Base-by-base conservation (phyloP, 768 basidiomycete species). In the Astraeus odoratus region DNA sequence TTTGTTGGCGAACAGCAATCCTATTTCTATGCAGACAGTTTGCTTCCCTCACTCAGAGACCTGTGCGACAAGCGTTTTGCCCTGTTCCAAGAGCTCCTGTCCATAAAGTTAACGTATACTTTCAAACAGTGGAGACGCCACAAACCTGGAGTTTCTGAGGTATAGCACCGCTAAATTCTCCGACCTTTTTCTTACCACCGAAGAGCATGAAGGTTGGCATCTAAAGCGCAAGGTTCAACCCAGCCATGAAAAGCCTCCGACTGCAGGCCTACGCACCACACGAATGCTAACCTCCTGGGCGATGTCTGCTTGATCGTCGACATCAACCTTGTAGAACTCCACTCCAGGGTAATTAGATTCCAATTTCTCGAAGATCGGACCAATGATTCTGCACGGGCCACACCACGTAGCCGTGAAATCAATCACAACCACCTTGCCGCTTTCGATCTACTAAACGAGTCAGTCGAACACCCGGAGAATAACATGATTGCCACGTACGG, bases 301-400 rank as follows among this genome's bases (percentile, higher is more conserved):
- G 42, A 84, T 71, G 0, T 72, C 68, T 0, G 50, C 29, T 38
- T 73, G 70, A 5, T 65, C 64, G 53, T 90, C 86, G 19, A 85
- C 74, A 51, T 90, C 78, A 48, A 87, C 74, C 61, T 85, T 88
- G 72, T 78, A 82, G 67, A 84, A 88, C 15, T 67, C 68, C 48
- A 81, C 56, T 33, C 46, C 49, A 3, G 56, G 47, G 0, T 42
- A 36, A 10, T 49, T 10, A 1, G 15, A 0, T 0, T 48, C 45
- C 4, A 47, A 23, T 1, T 5, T 1, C 2, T 52, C 23, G 13
- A 59, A 62, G 0, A 2, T 0, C 10, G 59, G 62, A 6, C 33
- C 29, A 15, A 42, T 49, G 2, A 37, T 15, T 25, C 33, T 27
- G 19, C 41, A 48, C 19, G 41, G 42, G 5, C 46, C 49, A 42